Conservation (phyloP, 352 stramenopile species). For the Saprolegnia parasitica region DNA sequence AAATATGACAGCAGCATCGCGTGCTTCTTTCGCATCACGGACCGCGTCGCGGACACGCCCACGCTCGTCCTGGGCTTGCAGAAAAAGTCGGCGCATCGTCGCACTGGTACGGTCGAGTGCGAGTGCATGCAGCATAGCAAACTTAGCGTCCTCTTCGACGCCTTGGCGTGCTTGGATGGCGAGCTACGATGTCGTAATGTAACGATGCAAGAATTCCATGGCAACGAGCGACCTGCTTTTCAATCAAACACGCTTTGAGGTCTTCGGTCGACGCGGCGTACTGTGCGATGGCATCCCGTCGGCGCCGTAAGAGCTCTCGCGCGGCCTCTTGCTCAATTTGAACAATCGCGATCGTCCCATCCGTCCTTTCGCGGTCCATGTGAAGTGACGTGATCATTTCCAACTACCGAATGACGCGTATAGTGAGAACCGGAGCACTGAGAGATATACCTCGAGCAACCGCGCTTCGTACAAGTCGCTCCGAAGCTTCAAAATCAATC, state of each 20-base stretch:
- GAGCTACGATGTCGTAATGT: slow-evolving; percentile 41
- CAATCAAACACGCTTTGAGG: slow-evolving; percentile 21
- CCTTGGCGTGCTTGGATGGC: slow-evolving; percentile 37
- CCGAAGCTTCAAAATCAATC: slow-evolving; percentile 47
- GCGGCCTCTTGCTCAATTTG: slow-evolving; percentile 25
- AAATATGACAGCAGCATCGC: slow-evolving; percentile 30
- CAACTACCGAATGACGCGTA: neutral
- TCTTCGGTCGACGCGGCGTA: slow-evolving; percentile 20
- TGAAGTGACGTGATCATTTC: slow-evolving; percentile 9
- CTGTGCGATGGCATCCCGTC: slow-evolving; percentile 10
- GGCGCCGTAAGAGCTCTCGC: slow-evolving; percentile 9
- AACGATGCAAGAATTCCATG: slow-evolving; percentile 28
- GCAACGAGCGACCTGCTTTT: slow-evolving; percentile 19
- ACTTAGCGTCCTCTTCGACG: slow-evolving; percentile 71
- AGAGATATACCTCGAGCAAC: slow-evolving; percentile 44
- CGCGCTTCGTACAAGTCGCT: slow-evolving; percentile 40
- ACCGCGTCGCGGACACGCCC: slow-evolving; percentile 32
- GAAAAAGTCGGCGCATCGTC: slow-evolving; percentile 47
- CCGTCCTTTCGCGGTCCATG: slow-evolving; percentile 4
- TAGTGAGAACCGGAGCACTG: neutral
- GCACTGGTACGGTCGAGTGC: slow-evolving; percentile 54
- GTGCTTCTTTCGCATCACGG: slow-evolving; percentile 10
- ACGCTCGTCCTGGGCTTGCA: slow-evolving; percentile 37
- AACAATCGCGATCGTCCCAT: slow-evolving; percentile 3
- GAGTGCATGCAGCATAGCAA: slow-evolving; percentile 62